Evolutionary conservation across 306 rosid genomes (phyloP).

Genomic region (Pyrus pyrifolia): DNA sequence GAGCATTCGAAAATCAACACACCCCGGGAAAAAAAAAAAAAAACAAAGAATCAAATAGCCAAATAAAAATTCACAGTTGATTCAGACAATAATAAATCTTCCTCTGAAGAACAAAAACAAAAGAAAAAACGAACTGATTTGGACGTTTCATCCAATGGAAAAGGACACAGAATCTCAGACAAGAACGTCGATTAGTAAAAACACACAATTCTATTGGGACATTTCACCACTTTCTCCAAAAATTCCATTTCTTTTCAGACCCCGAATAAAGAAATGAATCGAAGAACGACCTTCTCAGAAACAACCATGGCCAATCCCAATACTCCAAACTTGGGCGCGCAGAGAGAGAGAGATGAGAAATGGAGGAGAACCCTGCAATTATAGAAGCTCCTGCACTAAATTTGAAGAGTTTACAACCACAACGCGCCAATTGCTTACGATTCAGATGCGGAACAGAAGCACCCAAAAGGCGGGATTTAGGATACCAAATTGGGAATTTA

Average conservation of each 20-base stretch:
- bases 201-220: slow-evolving; percentile 4
- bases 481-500: not conserved
- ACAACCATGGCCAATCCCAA: slow-evolving; percentile 15
- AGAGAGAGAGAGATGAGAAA: not conserved
- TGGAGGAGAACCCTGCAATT: slow-evolving; percentile 3
- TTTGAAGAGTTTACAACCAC: not conserved
- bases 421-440: slow-evolving; percentile 15
- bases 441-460: slow-evolving; percentile 17
- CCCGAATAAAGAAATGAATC: not conserved
- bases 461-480: not conserved
- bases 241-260: not conserved
- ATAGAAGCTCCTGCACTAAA: slow-evolving; percentile 2
- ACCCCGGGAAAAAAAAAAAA: not conserved
- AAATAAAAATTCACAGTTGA: not conserved
- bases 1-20: not conserved
- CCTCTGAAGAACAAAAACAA: not conserved
- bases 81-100: not conserved
- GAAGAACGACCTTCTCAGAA: slow-evolving; percentile 18
- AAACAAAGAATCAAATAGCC: not conserved
- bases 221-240: not conserved
- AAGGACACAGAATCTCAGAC: slow-evolving; percentile 10
- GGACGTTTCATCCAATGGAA: slow-evolving; percentile 19
- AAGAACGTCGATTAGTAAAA: not conserved
- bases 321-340: not conserved
- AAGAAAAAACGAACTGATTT: slow-evolving; percentile 15